A percentile compares a stretch with the other conserved stretches of the same genome.
These are phyloP conservation scores for Psilocybe cubensis DNA, from an alignment of 768 basidiomycete species.

Conservation along the genomic window DNA sequence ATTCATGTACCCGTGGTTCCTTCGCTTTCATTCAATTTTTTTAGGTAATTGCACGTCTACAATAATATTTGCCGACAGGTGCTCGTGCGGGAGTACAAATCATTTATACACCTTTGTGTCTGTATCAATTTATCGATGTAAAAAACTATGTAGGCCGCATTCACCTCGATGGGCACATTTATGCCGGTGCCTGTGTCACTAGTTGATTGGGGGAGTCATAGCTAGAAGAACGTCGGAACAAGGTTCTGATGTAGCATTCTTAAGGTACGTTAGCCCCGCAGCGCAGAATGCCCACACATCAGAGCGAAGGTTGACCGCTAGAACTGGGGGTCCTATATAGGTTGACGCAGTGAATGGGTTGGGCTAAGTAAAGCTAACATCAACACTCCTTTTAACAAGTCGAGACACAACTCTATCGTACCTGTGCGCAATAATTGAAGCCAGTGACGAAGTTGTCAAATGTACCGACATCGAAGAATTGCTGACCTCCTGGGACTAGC, in stretches of 20 bases:
- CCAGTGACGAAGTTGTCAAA: background rate
- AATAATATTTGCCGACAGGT: too few species aligned
- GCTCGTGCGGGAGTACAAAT: too few species aligned
- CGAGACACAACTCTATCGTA: background rate
- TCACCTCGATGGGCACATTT: too few species aligned
- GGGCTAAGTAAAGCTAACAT: slow-evolving; percentile 2
- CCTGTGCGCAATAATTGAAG: slow-evolving; percentile 10
- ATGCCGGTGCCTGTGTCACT: too few species aligned
- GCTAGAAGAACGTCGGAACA: slow-evolving; percentile 6
- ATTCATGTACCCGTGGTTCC: too few species aligned
- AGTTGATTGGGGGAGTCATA: slow-evolving; percentile 10
- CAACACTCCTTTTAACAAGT: background rate
- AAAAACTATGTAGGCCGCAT: too few species aligned
- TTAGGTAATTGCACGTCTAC: too few species aligned
- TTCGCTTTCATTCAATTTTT: too few species aligned
- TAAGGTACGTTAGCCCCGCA: slow-evolving; percentile 2
- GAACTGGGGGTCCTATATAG: slow-evolving; percentile 11
- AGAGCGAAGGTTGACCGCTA: background rate
- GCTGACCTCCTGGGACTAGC: slow-evolving; percentile 3
- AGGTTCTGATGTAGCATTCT: slow-evolving; percentile 1
- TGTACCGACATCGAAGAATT: slow-evolving; percentile 1
- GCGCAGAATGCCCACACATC: slow-evolving; percentile 13
- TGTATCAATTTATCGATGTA: too few species aligned
- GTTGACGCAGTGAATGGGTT: slow-evolving; percentile 10
- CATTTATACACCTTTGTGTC: too few species aligned